phyloP scores from a whole-genome alignment of 768 basidiomycete genomes.

The Paxillus ammoniavirescens region DNA sequence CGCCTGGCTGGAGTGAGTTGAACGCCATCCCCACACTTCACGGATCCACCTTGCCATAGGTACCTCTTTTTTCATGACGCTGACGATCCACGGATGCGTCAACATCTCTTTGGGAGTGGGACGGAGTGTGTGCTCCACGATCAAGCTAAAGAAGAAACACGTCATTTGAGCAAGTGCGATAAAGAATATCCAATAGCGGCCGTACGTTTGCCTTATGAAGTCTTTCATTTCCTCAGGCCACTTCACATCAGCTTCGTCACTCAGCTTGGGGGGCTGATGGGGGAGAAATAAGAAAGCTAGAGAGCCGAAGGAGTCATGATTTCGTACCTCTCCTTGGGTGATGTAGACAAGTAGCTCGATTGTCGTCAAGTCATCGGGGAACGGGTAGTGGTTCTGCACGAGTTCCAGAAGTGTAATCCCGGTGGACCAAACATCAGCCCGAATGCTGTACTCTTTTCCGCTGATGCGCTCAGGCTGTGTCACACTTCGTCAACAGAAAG shows the following conservation, averaged over 20 bases:
- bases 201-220: constrained; percentile 84
- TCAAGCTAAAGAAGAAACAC: constrained; percentile 50
- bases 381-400: constrained; percentile 92
- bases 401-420: constrained; percentile 94
- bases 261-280: constrained; percentile 73
- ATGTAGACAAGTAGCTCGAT: constrained; percentile 95
- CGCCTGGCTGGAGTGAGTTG: constrained; percentile 29
- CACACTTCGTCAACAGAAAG: constrained; percentile 5
- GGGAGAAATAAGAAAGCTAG: constrained; percentile 14
- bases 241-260: constrained; percentile 60
- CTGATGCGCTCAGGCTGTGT: constrained; percentile 89
- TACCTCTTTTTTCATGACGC: constrained; percentile 76
- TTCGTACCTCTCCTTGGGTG: constrained; percentile 68
- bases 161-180: constrained; percentile 1
- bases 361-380: constrained; percentile 86
- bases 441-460: constrained; percentile 89
- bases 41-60: constrained; percentile 90
- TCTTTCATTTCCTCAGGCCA: constrained; percentile 91
- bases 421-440: constrained; percentile 97
- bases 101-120: constrained; percentile 85
- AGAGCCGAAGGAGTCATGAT: not conserved
- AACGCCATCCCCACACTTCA: constrained; percentile 80
- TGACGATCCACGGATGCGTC: constrained; percentile 78
- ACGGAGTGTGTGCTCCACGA: constrained; percentile 62
- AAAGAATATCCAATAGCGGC: constrained; percentile 9